Evolutionary conservation across 2,329 filamentous ascomycete species (phyloP), one percentile per base, ranked within the genome.

Genomic region (Lecanicillium sp.): DNA sequence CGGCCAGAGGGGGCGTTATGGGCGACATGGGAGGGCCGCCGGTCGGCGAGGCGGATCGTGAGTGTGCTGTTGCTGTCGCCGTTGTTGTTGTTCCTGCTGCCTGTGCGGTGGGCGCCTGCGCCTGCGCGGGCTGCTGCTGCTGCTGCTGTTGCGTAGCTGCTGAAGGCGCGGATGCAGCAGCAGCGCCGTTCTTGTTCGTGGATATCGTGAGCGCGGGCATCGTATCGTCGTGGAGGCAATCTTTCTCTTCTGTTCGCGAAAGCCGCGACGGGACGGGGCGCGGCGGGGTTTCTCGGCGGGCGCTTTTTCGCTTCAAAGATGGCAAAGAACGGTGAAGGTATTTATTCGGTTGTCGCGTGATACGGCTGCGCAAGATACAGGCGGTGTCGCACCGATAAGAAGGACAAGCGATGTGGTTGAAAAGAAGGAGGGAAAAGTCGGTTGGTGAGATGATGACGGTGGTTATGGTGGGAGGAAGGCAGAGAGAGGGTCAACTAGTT

Each of bases 21-120:
- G 77, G 77, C 52, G 75, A 78, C 53, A 79, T 67, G 46, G 75
- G 70, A 19, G 77, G 77, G 4, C 45, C 45, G 24, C 69, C 67
- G 24, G 59, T 58, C 2, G 76, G 75, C 15, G 74, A 75, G 27
- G 68, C 62, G 30, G 69, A 61, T 35, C 67, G 67, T 20, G 62
- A 55, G 48, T 50, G 53, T 35, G 54, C 51, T 50, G 53, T 56
- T 54, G 27, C 14, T 2, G 41, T 30, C 11, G 32, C 5, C 11
- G 29, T 21, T 14, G 43, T 21, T 5, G 43, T 17, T 6, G 42
- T 14, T 29, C n/a, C n/a, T n/a, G n/a, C n/a, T n/a, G n/a, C n/a
- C n/a, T n/a, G n/a, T n/a, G n/a, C n/a, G n/a, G n/a, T n/a, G n/a
- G n/a, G n/a, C n/a, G n/a, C n/a, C n/a, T n/a, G n/a, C n/a, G n/a